Base-by-base conservation (phyloP, 2,329 filamentous ascomycete species). In the Cordyceps militaris region DNA sequence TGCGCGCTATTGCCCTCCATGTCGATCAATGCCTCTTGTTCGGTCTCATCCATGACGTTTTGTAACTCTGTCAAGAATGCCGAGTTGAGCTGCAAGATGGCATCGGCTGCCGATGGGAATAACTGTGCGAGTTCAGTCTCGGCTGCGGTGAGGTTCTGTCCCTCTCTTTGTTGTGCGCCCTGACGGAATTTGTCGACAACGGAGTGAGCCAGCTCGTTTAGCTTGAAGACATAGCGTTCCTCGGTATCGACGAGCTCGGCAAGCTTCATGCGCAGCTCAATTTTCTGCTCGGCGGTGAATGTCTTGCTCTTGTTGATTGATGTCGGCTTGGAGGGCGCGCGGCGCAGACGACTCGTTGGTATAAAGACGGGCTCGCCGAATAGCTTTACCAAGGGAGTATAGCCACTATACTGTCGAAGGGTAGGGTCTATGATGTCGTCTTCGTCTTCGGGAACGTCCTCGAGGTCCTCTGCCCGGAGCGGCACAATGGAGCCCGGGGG, bases 191-290 rank as follows among this genome's bases (percentile, higher is more conserved):
- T 89, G 56, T 84, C 83, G 26, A 91, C 91, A 30, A 97, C 84
- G 59, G 87, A 84, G 61, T 88, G 84, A 43, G 96, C 88, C 60
- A 99, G 74, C 63, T 94, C 89, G 61, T 89, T 84, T 58, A 99
- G 74, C 71, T 97, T 97, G 65, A 82, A 80, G 43, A 99, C 91
- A 71, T 97, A 99, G 70, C 90, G 87, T 69, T 94, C 91, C 70
- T 99, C 94, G 0, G 94, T 99, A 66, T 96, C 89, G 34, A 97
- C 83, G 60, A 97, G 75, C 70, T 99, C 94, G 59, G 84, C 86
- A 79, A 99, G 86, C 70, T 96, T 93, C 71, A 92, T 87, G 42
- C 92, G 85, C 63, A 97, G 76, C 54, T 88, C 88, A 63, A 91
- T 81, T 67, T 96, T 95, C 67, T 97, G 90, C 58, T 88, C 85